Evolutionary conservation across 2,329 filamentous ascomycete genomes (phyloP), one percentile per base, ranked within the genome.

Genomic region (Furcasterigmium furcatum): DNA sequence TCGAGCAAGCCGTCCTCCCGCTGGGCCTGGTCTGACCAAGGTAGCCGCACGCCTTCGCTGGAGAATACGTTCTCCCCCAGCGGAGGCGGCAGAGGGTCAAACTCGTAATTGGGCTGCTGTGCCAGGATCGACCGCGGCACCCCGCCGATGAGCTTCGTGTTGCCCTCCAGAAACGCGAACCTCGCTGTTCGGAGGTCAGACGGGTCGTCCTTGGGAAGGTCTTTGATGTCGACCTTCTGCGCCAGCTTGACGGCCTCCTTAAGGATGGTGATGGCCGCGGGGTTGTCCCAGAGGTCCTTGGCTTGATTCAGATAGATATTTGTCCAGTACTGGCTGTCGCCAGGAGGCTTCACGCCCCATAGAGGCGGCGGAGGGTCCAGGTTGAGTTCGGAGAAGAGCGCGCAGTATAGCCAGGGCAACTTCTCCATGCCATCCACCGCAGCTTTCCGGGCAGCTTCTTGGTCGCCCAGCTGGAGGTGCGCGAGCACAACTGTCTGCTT

Each of bases 221-320:
- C 55, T 14, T 63, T 54, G 13, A 58, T 56, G 42, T 76, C 64
- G 4, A 72, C 67, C 45, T 71, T 71, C 25, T 62, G 61, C 4
- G 79, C 67, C 10, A 76, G 76, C 50, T 80, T 79, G 38, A 84
- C 85, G 14, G 85, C 80, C 56, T 88, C 82, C 24, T 85, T 76
- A 2, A 96, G 77, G 8, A 96, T 67, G 5, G 73, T 69, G 4
- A 77, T 83, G 13, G 80, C 82, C 56, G 89, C 84, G 1, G 87
- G 77, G 4, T 84, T 90, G 60, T 91, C 91, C 91, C 91, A 96
- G 4, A 95, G 70, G 55, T 92, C 87, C 58, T 91, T 92, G 5
- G 87, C 78, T 38, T 87, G 81, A 46, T 81, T 74, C 22, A 89
- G 76, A 59, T 96, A 96, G 3, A 95, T 74, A 57, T 87, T 82